A percentile compares a stretch with the other conserved stretches of the same genome.
Conservation (phyloP, 2,329 filamentous ascomycete genomes). For the Trichoderma hamatum region DNA sequence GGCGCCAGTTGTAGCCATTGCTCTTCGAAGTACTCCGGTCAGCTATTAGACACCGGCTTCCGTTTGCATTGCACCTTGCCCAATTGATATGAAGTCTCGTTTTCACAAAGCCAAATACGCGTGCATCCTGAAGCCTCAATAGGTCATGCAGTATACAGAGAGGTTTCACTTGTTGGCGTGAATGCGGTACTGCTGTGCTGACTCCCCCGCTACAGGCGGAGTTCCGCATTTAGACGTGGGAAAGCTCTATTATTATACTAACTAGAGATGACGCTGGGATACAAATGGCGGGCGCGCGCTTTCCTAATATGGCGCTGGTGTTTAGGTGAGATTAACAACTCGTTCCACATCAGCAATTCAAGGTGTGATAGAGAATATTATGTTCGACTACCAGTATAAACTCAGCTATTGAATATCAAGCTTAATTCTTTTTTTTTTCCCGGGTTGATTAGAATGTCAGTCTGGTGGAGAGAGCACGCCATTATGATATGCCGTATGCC, state of each 20-base stretch:
- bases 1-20: neutral
- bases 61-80: neutral
- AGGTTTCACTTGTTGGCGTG: neutral
- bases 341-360: neutral
- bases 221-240: neutral
- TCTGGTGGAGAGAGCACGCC: neutral
- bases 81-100: neutral
- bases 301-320: neutral
- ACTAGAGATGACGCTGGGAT: neutral
- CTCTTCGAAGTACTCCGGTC: too few species aligned
- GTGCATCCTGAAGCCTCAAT: neutral
- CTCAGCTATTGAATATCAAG: neutral
- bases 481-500: too few species aligned
- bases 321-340: neutral
- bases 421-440: neutral
- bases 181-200: neutral
- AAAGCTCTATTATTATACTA: neutral
- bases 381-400: neutral
- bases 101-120: neutral
- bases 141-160: neutral
- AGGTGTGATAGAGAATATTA: neutral
- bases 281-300: neutral
- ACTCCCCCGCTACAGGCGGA: neutral
- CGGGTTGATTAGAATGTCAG: neutral
- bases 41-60: neutral